These are phyloP conservation scores for Diplogelasinospora grovesii DNA, from an alignment of 495 filamentous ascomycete species.

Conservation along the genomic window DNA sequence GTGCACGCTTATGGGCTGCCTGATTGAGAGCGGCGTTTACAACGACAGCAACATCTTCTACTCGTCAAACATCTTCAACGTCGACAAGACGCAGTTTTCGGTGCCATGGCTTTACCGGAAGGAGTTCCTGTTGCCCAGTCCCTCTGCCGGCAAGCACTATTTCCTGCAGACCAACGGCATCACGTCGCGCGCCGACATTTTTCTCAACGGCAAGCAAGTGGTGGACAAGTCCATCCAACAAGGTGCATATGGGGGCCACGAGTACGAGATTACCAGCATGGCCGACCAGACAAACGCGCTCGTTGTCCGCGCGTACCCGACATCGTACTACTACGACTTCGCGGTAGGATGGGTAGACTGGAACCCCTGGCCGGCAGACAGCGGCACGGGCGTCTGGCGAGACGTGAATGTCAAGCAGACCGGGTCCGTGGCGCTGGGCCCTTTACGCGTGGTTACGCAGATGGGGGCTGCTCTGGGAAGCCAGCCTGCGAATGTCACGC, in stretches of 20 bases:
- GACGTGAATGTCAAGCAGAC: conserved; percentile 53
- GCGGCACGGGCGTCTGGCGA: conserved; percentile 55
- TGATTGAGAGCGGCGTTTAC: conserved; percentile 48
- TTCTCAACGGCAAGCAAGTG: conserved; percentile 50
- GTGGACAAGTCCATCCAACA: conserved; percentile 42
- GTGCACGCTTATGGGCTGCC: conserved; percentile 52
- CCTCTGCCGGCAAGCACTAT: conserved; percentile 37
- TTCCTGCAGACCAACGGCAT: conserved; percentile 53
- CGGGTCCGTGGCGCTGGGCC: conserved; percentile 45
- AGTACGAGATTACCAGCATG: conserved; percentile 46
- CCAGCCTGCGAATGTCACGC: conserved; percentile 32
- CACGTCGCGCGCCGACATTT: conserved; percentile 55
- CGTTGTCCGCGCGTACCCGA: conserved; percentile 49
- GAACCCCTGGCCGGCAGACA: conserved; percentile 57
- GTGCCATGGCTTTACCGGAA: conserved; percentile 58
- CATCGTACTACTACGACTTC: conserved; percentile 53
- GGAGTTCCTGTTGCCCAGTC: conserved; percentile 42
- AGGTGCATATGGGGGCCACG: conserved; percentile 51
- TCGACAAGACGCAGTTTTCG: conserved; percentile 41
- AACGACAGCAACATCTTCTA: conserved; percentile 51
- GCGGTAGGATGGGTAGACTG: conserved; percentile 58
- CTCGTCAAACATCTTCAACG: conserved; percentile 44
- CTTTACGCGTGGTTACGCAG: conserved; percentile 43
- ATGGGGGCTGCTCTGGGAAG: conserved; percentile 23
- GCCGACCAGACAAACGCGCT: conserved; percentile 42